Evolutionary conservation across 176 grass and related monocot species (phyloP).

Genomic region (Oropetium thomaeum): DNA sequence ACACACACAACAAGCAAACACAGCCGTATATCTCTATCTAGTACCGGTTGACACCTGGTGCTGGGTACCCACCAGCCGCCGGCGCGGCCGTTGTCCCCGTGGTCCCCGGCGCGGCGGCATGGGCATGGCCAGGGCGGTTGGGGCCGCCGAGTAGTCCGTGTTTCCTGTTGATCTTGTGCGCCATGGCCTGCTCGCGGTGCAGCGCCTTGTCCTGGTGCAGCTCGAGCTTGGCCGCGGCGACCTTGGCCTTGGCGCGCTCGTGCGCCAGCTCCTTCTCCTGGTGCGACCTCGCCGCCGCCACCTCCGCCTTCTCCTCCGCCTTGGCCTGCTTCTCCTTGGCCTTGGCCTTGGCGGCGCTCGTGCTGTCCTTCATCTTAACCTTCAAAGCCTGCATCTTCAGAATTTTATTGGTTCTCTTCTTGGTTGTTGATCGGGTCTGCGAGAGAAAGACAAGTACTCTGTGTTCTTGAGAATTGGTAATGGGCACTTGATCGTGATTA

Average conservation of each 20-base stretch:
- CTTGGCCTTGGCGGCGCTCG: conserved; percentile 51
- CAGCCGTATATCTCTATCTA: too few relatives aligned
- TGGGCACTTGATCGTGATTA: neutral
- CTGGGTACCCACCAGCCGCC: too few relatives aligned
- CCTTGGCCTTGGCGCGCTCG: conserved; percentile 60
- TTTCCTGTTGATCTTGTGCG: neutral
- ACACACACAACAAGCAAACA: too few relatives aligned
- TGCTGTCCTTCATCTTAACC: conserved; percentile 53
- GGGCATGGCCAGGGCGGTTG: too few relatives aligned
- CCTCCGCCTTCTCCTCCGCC: conserved; percentile 47
- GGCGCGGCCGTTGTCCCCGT: neutral
- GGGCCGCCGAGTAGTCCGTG: neutral
- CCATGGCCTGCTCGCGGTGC: conserved; percentile 39
- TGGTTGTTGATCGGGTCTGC: too few relatives aligned
- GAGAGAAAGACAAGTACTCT: too few relatives aligned
- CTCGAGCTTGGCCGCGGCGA: conserved; percentile 61
- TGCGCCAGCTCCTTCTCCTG: conserved; percentile 45
- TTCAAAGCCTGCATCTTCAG: conserved; percentile 41
- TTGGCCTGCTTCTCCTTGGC: conserved; percentile 30
- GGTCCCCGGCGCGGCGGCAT: neutral
- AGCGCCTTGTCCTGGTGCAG: conserved; percentile 45
- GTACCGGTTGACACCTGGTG: too few relatives aligned
- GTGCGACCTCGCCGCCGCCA: conserved; percentile 33
- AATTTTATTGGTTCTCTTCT: too few relatives aligned
- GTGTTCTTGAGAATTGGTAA: neutral